A percentile compares a stretch with the other conserved stretches of the same genome.
phyloP scores from a whole-genome alignment of 176 grass and related monocot species.

The Elymus sibiricus region DNA sequence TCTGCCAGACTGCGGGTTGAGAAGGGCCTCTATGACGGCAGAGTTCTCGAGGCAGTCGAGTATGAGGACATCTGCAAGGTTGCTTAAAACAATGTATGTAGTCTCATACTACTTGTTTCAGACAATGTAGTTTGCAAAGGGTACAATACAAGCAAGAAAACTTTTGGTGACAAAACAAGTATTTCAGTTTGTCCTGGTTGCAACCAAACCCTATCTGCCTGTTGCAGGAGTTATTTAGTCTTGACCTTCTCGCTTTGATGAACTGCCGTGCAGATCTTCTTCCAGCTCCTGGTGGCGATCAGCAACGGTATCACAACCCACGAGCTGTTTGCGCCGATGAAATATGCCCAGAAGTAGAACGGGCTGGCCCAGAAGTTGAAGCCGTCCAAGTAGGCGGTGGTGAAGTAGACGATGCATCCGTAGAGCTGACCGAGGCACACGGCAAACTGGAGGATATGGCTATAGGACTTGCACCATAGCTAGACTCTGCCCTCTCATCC shows the following conservation, averaged over 20 bases:
- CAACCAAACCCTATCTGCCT: not conserved
- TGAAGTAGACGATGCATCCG: constrained; percentile 72
- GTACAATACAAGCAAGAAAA: not conserved
- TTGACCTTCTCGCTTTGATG: constrained; percentile 62
- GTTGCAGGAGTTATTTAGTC: constrained; percentile 30
- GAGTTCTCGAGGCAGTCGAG: constrained; percentile 61
- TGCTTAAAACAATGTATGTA: not conserved
- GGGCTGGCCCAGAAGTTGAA: constrained; percentile 66
- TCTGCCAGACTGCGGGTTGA: constrained; percentile 80
- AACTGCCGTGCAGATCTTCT: constrained; percentile 57
- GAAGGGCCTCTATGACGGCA: constrained; percentile 90
- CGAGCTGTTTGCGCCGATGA: constrained; percentile 60
- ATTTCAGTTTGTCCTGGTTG: not conserved
- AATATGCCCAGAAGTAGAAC: constrained; percentile 85
- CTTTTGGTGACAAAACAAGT: not conserved
- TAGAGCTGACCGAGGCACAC: constrained; percentile 72
- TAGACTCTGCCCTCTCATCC: too few relatives aligned
- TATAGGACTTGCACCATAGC: constrained; percentile 70
- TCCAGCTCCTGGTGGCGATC: constrained; percentile 64
- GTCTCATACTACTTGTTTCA: not conserved
- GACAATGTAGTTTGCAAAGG: not conserved
- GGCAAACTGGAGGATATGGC: constrained; percentile 68
- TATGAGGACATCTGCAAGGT: constrained; percentile 97
- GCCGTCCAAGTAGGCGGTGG: constrained; percentile 70
- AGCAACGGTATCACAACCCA: constrained; percentile 72